A percentile compares a stretch with the other conserved stretches of the same genome.
phyloP scores from a whole-genome alignment of 768 basidiomycete species.

The Jaapia argillacea region DNA sequence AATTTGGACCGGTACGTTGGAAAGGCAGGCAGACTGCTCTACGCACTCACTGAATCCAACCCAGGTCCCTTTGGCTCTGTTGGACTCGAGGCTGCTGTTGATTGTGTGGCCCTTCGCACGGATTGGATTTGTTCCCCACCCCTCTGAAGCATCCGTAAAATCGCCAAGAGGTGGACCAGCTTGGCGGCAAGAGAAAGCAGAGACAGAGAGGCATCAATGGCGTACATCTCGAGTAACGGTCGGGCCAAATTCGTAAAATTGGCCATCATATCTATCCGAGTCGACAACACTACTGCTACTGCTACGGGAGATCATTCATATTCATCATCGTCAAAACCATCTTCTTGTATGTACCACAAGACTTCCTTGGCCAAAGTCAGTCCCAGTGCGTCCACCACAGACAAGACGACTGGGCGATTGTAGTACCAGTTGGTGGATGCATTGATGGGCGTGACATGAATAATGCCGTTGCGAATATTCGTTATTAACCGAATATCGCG shows the following conservation, averaged over 20 bases:
- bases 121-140: slow-evolving; percentile 15
- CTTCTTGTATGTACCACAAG: slow-evolving; percentile 6
- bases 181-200: slow-evolving; percentile 24
- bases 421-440: too few relatives aligned
- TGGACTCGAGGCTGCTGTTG: slow-evolving; percentile 18
- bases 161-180: slow-evolving; percentile 10
- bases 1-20: slow-evolving; percentile 53
- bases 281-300: too few relatives aligned
- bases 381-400: slow-evolving; percentile 14
- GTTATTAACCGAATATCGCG: too few relatives aligned
- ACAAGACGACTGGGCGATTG: slow-evolving; percentile 11
- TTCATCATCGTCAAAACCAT: background rate
- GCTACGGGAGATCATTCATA: too few relatives aligned
- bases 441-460: too few relatives aligned
- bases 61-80: slow-evolving; percentile 17
- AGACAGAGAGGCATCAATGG: slow-evolving; percentile 27
- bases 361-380: slow-evolving; percentile 13
- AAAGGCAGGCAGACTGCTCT: background rate
- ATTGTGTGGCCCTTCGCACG: slow-evolving; percentile 20
- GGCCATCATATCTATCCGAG: too few relatives aligned
- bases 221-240: slow-evolving; percentile 27
- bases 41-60: background rate
- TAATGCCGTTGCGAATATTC: too few relatives aligned
- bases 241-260: background rate
- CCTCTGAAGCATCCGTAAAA: slow-evolving; percentile 6